phyloP scores from a whole-genome alignment of 805 yeast species.

The Teunomyces aglyptinius region DNA sequence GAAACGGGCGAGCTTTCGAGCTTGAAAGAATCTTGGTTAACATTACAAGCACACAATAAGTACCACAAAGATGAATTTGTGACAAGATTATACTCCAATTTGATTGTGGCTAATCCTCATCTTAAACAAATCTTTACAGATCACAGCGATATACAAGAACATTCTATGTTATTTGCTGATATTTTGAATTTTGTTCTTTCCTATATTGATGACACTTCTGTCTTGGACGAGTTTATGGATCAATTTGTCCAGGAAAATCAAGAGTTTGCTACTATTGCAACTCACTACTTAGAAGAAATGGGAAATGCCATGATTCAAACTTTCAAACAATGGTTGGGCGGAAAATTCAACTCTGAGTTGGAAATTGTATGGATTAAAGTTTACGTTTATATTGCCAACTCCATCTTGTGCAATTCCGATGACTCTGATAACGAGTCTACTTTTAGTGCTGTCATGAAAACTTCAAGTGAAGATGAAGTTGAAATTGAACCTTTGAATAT shows the following conservation, averaged over 20 bases:
- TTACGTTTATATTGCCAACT: conserved; percentile 40
- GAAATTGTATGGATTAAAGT: conserved; percentile 41
- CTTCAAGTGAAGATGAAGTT: conserved; percentile 11
- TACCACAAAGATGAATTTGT: conserved; percentile 31
- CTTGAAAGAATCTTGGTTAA: conserved; percentile 35
- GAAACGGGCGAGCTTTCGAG: conserved; percentile 15
- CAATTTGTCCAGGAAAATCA: conserved; percentile 33
- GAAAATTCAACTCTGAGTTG: conserved; percentile 27
- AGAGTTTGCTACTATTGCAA: conserved; percentile 21
- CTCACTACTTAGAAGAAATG: conserved; percentile 40
- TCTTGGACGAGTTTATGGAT: conserved; percentile 32
- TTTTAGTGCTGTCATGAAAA: conserved; percentile 8
- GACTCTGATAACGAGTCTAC: conserved; percentile 25
- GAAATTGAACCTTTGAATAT: conserved; percentile 31
- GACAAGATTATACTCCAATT: conserved; percentile 30
- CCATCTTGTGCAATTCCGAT: conserved; percentile 25
- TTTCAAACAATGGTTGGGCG: conserved; percentile 36
- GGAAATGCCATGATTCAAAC: conserved; percentile 39
- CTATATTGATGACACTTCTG: conserved; percentile 25
- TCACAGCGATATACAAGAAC: conserved; percentile 24
- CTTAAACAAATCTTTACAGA: conserved; percentile 26
- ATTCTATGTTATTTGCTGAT: conserved; percentile 36
- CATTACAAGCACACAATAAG: conserved; percentile 25
- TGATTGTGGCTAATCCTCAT: conserved; percentile 29
- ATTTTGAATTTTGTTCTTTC: conserved; percentile 30